A percentile compares a stretch with the other conserved stretches of the same genome.
These are phyloP conservation scores for Pseudogymnoascus sp. DNA, from an alignment of 2,329 filamentous ascomycete species.

Conservation along the genomic window DNA sequence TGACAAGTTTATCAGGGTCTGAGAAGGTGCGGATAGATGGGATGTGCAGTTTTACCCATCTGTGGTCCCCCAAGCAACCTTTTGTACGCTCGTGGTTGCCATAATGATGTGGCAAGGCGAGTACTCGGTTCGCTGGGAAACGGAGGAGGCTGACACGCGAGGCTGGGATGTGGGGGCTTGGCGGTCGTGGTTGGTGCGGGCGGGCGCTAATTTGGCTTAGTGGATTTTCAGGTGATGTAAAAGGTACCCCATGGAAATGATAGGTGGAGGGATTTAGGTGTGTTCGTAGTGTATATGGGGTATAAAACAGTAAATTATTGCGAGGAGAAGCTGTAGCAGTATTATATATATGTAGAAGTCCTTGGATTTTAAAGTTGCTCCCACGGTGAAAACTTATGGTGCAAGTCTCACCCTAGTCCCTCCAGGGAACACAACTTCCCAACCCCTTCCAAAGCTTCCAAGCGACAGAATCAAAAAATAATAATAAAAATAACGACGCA, in stretches of 20 bases:
- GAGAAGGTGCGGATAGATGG: slow-evolving; percentile 6
- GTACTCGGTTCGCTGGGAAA: neutral
- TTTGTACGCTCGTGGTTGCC: neutral
- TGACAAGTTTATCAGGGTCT: neutral
- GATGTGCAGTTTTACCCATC: slow-evolving; percentile 2
- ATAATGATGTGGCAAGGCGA: slow-evolving; percentile 7
- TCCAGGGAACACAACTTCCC: neutral
- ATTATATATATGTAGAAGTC: neutral
- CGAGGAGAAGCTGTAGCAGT: neutral
- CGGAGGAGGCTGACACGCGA: slow-evolving; percentile 5
- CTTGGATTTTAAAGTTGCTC: neutral
- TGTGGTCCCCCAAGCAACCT: slow-evolving; percentile 4
- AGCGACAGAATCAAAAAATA: neutral
- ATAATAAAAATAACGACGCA: neutral
- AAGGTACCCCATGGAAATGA: neutral
- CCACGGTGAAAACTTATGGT: neutral
- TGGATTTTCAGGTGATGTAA: neutral
- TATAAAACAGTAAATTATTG: neutral
- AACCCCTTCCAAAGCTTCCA: neutral
- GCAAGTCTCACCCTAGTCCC: neutral
- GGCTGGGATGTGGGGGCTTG: neutral
- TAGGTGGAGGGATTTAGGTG: neutral
- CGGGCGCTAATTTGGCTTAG: neutral
- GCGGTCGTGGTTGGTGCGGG: neutral
- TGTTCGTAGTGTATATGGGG: neutral